Evolutionary conservation across 2,329 filamentous ascomycete genomes (phyloP).

Genomic region (Hypoxylon sp.): DNA sequence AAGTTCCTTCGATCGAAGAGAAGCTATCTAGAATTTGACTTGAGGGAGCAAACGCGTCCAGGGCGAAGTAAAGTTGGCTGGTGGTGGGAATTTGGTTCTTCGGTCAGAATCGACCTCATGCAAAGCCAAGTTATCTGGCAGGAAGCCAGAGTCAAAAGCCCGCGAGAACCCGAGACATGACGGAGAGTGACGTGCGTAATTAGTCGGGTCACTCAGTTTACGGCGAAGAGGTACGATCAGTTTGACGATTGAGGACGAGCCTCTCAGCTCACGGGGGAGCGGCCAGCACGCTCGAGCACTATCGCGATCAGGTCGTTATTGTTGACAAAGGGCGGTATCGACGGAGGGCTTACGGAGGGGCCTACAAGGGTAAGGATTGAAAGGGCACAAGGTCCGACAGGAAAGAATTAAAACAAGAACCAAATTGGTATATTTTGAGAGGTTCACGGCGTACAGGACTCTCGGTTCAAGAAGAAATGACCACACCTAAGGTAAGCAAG

Average conservation of each 20-base stretch:
- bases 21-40: conserved; percentile 28
- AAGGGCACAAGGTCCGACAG: conserved; percentile 18
- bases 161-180: conserved; percentile 56
- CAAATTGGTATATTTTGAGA: conserved; percentile 13
- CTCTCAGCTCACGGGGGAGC: conserved; percentile 43
- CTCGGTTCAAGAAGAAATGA: conserved; percentile 16
- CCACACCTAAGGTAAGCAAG: conserved; percentile 14
- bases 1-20: conserved; percentile 31
- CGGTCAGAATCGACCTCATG: conserved; percentile 46
- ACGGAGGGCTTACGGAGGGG: conserved; percentile 37
- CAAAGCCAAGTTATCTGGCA: conserved; percentile 55
- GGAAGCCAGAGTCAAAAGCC: conserved; percentile 57
- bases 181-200: conserved; percentile 48
- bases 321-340: conserved; percentile 42
- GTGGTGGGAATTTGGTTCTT: conserved; percentile 43
- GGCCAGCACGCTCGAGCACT: conserved; percentile 40
- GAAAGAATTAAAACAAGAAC: conserved; percentile 14
- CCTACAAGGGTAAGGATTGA: conserved; percentile 17
- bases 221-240: conserved; percentile 6
- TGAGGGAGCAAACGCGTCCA: conserved; percentile 50
- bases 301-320: conserved; percentile 36
- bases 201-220: conserved; percentile 42
- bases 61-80: conserved; percentile 34
- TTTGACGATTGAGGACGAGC: conserved; percentile 43
- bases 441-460: conserved; percentile 19